phyloP scores from a whole-genome alignment of 345 rosid species.

The Streptanthus diversifolius region DNA sequence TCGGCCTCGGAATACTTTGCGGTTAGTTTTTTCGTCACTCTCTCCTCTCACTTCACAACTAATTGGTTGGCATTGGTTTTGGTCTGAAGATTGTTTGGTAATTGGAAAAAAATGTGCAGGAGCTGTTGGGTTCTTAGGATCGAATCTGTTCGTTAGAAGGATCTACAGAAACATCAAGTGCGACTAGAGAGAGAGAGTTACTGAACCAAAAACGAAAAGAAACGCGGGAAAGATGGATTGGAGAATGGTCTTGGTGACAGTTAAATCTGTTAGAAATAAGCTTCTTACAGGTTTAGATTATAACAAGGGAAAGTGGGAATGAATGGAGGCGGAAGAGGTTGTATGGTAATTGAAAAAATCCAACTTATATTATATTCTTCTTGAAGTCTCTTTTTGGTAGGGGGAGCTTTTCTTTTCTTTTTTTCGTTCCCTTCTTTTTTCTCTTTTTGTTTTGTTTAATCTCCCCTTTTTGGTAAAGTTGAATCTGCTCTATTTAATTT shows the following conservation, averaged over 20 bases:
- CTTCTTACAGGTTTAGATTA: slow-evolving; percentile 10
- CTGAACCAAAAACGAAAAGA: background rate
- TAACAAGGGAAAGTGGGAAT: background rate
- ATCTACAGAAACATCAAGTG: slow-evolving; percentile 97
- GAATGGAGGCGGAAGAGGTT: background rate
- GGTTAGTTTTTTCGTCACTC: slow-evolving; percentile 47
- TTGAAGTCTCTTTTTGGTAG: background rate
- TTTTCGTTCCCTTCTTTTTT: too few species aligned
- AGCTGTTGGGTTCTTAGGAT: slow-evolving; percentile 86
- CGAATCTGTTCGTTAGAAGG: slow-evolving; percentile 85
- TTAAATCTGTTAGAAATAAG: slow-evolving; percentile 17
- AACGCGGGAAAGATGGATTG: background rate
- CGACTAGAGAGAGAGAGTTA: slow-evolving; percentile 44
- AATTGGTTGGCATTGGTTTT: background rate
- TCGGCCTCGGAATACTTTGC: slow-evolving; percentile 90
- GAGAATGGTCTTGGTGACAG: slow-evolving; percentile 5
- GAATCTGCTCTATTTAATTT: slow-evolving; percentile 13
- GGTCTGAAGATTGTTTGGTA: background rate
- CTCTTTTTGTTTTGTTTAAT: background rate
- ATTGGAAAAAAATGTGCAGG: slow-evolving; percentile 45
- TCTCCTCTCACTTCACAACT: background rate
- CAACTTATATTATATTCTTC: slow-evolving; percentile 13
- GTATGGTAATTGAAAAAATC: background rate
- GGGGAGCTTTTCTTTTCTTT: background rate
- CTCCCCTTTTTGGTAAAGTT: slow-evolving; percentile 8